These are phyloP conservation scores for Medicago arabica DNA, from an alignment of 306 rosid species.

Conservation along the genomic window DNA sequence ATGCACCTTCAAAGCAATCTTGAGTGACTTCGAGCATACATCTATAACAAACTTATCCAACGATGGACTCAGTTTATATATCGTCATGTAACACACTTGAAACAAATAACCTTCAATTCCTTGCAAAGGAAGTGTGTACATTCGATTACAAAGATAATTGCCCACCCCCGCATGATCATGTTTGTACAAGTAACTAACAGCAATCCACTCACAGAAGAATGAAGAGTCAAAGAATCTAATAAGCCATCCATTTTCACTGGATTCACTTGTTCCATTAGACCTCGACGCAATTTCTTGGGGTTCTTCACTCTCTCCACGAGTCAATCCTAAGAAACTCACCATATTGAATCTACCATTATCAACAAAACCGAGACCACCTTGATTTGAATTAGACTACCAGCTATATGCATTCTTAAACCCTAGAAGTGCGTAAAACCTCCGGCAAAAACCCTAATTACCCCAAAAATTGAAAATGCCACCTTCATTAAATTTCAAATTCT, in stretches of 20 bases:
- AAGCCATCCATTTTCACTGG: constrained; percentile 98
- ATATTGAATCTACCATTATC: constrained; percentile 67
- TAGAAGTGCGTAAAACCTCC: constrained; percentile 50
- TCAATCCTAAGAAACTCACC: constrained; percentile 88
- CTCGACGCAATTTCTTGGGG: constrained; percentile 84
- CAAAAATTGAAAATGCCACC: constrained; percentile 30
- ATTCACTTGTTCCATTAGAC: constrained; percentile 59
- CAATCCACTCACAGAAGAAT: constrained; percentile 98
- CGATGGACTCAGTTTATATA: constrained; percentile 93
- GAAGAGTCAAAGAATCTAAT: constrained; percentile 96
- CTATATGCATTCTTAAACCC: constrained; percentile 49
- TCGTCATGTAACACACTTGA: constrained; percentile 96
- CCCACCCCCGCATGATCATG: constrained; percentile 96
- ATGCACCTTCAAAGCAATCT: constrained; percentile 95
- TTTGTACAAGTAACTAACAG: constrained; percentile 94
- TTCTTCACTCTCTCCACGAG: constrained; percentile 60
- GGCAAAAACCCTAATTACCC: constrained; percentile 51
- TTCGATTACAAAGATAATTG: constrained; percentile 89
- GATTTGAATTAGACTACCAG: constrained; percentile 39
- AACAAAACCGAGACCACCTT: constrained; percentile 36
- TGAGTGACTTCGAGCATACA: constrained; percentile 82
- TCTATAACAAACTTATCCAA: constrained; percentile 97
- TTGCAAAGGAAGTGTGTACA: constrained; percentile 92
- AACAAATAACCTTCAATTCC: constrained; percentile 96
- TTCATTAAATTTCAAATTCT: constrained; percentile 36